phyloP scores from a whole-genome alignment of 2,329 filamentous ascomycete genomes.

The Botryotinia convoluta region DNA sequence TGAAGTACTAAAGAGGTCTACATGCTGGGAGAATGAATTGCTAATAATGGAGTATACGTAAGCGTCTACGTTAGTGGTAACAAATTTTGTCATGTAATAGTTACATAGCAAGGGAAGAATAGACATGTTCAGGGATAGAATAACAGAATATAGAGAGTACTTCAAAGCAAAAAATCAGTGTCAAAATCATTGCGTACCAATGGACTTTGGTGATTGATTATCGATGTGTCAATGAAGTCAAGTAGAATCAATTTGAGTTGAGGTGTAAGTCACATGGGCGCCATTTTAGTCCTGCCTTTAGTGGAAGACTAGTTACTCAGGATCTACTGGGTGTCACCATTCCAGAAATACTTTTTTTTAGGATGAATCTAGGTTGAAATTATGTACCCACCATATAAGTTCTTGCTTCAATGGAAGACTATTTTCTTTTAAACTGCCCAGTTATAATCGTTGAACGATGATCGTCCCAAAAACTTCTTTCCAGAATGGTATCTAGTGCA shows the following conservation, averaged over 20 bases:
- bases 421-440: neutral
- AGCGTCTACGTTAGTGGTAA: neutral
- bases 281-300: neutral
- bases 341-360: too few species aligned
- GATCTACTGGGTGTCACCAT: neutral
- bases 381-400: rapidly evolving
- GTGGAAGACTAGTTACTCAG: neutral
- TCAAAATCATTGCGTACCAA: neutral
- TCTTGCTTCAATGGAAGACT: neutral
- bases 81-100: neutral
- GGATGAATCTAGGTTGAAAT: neutral
- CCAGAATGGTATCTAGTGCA: neutral
- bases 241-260: neutral
- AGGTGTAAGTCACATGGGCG: neutral
- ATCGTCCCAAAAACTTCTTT: neutral
- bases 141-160: neutral
- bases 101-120: neutral
- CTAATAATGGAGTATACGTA: neutral
- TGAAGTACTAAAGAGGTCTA: rapidly evolving
- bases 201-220: neutral
- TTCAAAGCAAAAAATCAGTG: neutral
- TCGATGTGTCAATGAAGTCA: neutral
- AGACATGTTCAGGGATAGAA: neutral
- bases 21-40: neutral
- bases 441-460: neutral